These are phyloP conservation scores for Scutellaria minor DNA, from an alignment of 257 asterid genomes.

Conservation along the genomic window DNA sequence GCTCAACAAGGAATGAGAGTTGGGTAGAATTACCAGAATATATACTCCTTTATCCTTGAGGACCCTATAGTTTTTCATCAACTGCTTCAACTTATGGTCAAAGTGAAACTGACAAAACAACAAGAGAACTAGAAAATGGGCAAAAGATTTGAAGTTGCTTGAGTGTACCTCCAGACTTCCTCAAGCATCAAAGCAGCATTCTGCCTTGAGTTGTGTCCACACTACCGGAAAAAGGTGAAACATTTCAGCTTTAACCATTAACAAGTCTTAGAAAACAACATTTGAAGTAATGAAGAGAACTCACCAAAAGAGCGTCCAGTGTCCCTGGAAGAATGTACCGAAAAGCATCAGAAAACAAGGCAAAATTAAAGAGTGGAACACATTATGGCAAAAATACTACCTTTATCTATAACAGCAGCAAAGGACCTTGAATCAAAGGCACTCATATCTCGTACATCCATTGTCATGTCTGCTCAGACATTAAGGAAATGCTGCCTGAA, in stretches of 20 bases:
- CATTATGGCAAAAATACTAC: constrained; percentile 38
- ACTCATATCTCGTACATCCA: constrained; percentile 78
- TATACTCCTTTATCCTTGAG: constrained; percentile 81
- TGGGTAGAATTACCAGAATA: constrained; percentile 56
- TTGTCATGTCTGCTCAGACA: constrained; percentile 54
- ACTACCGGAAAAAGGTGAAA: constrained; percentile 44
- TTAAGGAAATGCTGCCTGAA: constrained; percentile 42
- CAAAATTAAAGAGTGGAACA: constrained; percentile 22
- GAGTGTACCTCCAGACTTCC: constrained; percentile 71
- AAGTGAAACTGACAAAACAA: constrained; percentile 47
- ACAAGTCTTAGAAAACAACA: constrained; percentile 24
- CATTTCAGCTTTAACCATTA: constrained; percentile 23
- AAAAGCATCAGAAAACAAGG: constrained; percentile 47
- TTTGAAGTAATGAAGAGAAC: constrained; percentile 33
- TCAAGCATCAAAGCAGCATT: constrained; percentile 76
- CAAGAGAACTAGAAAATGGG: constrained; percentile 33
- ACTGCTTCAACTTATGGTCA: constrained; percentile 65
- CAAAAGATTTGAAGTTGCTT: constrained; percentile 28
- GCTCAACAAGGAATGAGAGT: constrained; percentile 25
- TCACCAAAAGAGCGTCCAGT: constrained; percentile 79
- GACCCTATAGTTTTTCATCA: constrained; percentile 76
- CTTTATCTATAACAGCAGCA: constrained; percentile 74
- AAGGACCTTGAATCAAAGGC: constrained; percentile 55
- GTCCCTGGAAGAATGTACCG: constrained; percentile 59
- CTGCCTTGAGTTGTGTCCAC: constrained; percentile 62